phyloP scores from a whole-genome alignment of 371 early-diverging fungal genomes.

The Mucor velutinosus region DNA sequence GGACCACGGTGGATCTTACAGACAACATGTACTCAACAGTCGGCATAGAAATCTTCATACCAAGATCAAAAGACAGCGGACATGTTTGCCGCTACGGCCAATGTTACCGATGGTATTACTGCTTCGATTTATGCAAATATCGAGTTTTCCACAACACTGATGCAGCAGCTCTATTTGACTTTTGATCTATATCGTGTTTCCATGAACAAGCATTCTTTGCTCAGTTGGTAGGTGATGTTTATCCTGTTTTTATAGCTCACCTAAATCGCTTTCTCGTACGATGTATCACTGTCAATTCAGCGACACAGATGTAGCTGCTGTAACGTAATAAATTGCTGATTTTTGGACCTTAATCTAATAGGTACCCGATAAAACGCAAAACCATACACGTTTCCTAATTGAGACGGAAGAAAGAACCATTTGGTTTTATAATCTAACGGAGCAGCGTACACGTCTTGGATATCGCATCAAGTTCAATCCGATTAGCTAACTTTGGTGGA shows the following conservation, averaged over 20 bases:
- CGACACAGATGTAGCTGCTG: background rate
- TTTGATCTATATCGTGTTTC: background rate
- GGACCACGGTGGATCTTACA: background rate
- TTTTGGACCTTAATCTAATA: background rate
- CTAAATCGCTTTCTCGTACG: background rate
- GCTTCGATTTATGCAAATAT: background rate
- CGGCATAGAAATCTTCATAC: background rate
- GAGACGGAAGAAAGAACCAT: background rate
- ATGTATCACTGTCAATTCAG: background rate
- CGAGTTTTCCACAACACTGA: background rate
- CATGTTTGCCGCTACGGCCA: background rate
- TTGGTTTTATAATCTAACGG: background rate
- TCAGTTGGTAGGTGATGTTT: no score
- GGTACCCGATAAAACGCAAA: background rate
- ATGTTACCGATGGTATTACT: background rate
- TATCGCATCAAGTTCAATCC: background rate
- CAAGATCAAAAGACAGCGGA: background rate
- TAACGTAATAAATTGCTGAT: background rate
- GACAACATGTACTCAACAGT: background rate
- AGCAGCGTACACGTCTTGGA: background rate
- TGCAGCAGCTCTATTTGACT: background rate
- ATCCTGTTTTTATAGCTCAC: background rate
- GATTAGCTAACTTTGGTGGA: background rate
- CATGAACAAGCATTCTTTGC: background rate
- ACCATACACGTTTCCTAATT: background rate